Conservation (phyloP, 441 rosid species). For the California macrophylla region DNA sequence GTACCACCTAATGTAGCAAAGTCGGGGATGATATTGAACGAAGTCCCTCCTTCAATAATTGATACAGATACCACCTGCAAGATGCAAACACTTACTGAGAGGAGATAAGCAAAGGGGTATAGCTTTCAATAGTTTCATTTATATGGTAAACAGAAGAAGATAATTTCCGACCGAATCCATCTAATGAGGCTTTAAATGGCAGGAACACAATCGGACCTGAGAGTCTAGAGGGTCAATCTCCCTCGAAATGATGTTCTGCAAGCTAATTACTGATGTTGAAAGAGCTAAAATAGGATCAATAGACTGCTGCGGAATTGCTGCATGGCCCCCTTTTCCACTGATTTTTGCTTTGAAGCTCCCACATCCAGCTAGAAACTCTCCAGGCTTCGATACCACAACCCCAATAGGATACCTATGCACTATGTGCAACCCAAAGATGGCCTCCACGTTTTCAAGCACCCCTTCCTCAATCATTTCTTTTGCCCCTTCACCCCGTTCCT, state of each 20-base stretch:
- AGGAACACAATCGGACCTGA: conserved; percentile 25
- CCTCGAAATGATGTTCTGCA: conserved; percentile 44
- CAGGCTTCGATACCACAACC: conserved; percentile 37
- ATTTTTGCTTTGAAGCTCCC: conserved; percentile 49
- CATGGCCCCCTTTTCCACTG: conserved; percentile 54
- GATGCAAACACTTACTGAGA: not conserved
- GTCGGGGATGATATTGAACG: conserved; percentile 47
- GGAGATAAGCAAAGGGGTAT: not conserved
- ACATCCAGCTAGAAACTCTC: conserved; percentile 51
- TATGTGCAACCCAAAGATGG: conserved; percentile 48
- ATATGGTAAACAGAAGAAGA: not conserved
- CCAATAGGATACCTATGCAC: conserved; percentile 33
- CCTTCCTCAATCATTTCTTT: conserved; percentile 43
- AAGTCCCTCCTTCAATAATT: conserved; percentile 37
- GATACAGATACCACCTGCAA: conserved; percentile 43
- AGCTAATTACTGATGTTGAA: conserved; percentile 38
- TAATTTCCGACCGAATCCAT: not conserved
- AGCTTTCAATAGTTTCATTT: not conserved
- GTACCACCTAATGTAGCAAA: conserved; percentile 44
- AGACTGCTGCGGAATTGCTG: conserved; percentile 42
- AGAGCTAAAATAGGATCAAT: conserved; percentile 50
- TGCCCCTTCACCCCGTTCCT: conserved; percentile 48
- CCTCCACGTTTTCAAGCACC: conserved; percentile 41
- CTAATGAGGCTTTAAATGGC: not conserved
- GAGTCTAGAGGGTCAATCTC: conserved; percentile 49